Conservation (phyloP, 1,139 yeast genomes). For the Taphrina wiesneri region DNA sequence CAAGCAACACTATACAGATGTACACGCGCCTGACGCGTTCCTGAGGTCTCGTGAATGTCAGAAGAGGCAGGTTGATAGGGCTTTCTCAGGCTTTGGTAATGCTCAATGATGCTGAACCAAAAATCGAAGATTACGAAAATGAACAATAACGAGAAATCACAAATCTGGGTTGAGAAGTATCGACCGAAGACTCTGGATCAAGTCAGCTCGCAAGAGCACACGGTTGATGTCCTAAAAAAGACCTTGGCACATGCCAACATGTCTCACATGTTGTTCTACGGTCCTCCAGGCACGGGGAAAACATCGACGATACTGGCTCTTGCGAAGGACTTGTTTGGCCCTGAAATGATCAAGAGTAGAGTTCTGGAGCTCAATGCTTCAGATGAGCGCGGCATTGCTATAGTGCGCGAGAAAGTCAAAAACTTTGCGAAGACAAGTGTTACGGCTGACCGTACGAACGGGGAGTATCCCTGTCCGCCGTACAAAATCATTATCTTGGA, state of each 20-base stretch:
- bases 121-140: background rate
- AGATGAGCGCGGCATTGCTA: slow-evolving; percentile 91
- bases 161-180: slow-evolving; percentile 36
- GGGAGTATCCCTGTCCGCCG: slow-evolving; percentile 89
- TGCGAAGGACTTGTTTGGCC: slow-evolving; percentile 77
- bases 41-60: no score
- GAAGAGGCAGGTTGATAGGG: no score
- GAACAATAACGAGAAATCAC: background rate
- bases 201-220: slow-evolving; percentile 88
- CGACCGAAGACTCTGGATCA: slow-evolving; percentile 83
- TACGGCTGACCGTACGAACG: slow-evolving; percentile 70
- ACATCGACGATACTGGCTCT: slow-evolving; percentile 89
- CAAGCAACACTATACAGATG: no score
- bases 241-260: slow-evolving; percentile 74
- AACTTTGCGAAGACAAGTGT: slow-evolving; percentile 86
- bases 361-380: slow-evolving; percentile 93
- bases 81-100: background rate
- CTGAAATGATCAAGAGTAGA: slow-evolving; percentile 61
- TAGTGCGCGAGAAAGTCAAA: slow-evolving; percentile 89
- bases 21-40: no score
- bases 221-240: slow-evolving; percentile 78
- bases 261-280: slow-evolving; percentile 95
- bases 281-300: slow-evolving; percentile 97
- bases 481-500: slow-evolving; percentile 80
- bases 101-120: background rate